Percentiles rank a stretch among this genome's conserved stretches.
phyloP scores from a whole-genome alignment of 495 filamentous ascomycete genomes.

The Lepidopterella palustris region DNA sequence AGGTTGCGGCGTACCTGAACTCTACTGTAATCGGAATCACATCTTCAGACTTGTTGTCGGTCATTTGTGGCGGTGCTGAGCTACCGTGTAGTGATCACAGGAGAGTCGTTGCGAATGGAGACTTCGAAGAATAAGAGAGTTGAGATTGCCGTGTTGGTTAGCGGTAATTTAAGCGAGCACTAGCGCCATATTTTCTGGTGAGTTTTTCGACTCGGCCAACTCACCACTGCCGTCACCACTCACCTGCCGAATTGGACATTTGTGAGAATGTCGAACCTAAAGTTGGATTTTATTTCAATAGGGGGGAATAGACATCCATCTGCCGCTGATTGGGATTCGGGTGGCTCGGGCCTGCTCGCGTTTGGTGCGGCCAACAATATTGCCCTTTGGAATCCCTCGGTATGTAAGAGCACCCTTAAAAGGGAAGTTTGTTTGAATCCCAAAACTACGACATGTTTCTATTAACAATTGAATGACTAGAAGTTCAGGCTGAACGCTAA shows the following conservation, averaged over 20 bases:
- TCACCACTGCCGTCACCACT: not conserved
- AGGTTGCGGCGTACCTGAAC: conserved; percentile 58
- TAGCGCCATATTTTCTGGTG: conserved; percentile 9
- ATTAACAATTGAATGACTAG: no score
- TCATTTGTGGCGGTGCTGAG: not conserved
- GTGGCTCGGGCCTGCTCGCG: conserved; percentile 61
- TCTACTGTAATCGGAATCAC: conserved; percentile 57
- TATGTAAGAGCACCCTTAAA: conserved; percentile 41
- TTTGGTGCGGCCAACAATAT: conserved; percentile 86
- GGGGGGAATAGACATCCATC: conserved; percentile 87
- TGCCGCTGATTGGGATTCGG: conserved; percentile 80
- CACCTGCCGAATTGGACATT: not conserved
- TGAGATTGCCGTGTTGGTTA: not conserved
- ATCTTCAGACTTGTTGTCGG: conserved; percentile 14
- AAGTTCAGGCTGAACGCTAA: not conserved
- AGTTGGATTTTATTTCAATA: conserved; percentile 61
- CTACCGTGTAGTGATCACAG: not conserved
- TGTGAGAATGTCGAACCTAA: conserved; percentile 17
- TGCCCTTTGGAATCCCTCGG: conserved; percentile 79
- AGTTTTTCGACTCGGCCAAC: not conserved
- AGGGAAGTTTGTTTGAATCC: no score
- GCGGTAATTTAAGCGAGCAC: conserved; percentile 12
- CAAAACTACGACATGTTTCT: no score
- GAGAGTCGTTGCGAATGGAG: no score
- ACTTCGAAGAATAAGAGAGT: no score